These are phyloP conservation scores for Sporothrix brasiliensis DNA, from an alignment of 2,329 filamentous ascomycete genomes.

Conservation along the genomic window DNA sequence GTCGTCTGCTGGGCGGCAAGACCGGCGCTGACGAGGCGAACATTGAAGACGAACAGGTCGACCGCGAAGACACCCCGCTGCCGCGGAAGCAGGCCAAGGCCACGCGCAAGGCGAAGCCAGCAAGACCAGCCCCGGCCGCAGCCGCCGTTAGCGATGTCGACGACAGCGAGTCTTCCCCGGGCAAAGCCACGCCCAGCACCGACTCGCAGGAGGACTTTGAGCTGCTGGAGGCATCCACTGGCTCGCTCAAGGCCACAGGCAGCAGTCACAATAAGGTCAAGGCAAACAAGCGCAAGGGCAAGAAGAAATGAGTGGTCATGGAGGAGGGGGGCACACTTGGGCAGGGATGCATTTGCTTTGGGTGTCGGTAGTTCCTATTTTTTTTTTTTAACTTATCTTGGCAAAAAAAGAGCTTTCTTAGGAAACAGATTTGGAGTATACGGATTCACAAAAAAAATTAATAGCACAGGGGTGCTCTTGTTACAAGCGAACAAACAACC, in stretches of 20 bases:
- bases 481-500: not conserved
- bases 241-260: conserved; percentile 58
- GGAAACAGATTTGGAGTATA: conserved; percentile 19
- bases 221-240: conserved; percentile 63
- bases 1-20: conserved; percentile 52
- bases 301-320: conserved; percentile 52
- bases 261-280: conserved; percentile 43
- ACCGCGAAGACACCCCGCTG: conserved; percentile 39
- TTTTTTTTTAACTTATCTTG: not conserved
- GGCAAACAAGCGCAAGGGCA: conserved; percentile 58
- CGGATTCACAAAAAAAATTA: not conserved
- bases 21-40: conserved; percentile 43
- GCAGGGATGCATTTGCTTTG: not conserved
- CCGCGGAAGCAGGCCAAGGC: not conserved
- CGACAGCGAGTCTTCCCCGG: conserved; percentile 53
- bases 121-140: conserved; percentile 31
- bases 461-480: not conserved
- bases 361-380: not conserved
- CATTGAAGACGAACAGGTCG: conserved; percentile 45
- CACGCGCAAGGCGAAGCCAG: conserved; percentile 5
- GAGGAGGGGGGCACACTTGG: not conserved
- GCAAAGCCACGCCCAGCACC: conserved; percentile 57
- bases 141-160: conserved; percentile 41
- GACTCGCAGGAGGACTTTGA: conserved; percentile 65
- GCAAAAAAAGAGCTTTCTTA: not conserved